Conservation (phyloP, 306 rosid genomes). For the Sicyos edulis region DNA sequence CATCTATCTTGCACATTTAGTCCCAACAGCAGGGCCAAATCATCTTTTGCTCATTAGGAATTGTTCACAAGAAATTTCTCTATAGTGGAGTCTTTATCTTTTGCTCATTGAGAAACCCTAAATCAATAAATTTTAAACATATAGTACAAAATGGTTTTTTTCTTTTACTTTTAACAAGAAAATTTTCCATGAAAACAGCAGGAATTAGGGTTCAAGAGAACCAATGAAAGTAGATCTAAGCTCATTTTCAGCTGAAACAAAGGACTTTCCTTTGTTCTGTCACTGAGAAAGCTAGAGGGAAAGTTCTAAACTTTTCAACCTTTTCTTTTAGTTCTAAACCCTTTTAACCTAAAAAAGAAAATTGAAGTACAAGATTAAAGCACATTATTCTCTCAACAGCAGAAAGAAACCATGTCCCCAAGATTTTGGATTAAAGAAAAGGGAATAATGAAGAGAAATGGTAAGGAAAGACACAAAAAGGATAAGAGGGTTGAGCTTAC, state of each 20-base stretch:
- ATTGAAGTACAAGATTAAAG: neutral
- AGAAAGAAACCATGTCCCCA: neutral
- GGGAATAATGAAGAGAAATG: neutral
- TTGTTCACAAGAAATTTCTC: neutral
- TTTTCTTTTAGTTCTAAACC: too few species aligned
- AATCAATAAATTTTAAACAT: neutral
- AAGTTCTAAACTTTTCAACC: too few species aligned
- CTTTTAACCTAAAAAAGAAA: neutral
- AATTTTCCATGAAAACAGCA: neutral
- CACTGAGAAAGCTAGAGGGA: too few species aligned
- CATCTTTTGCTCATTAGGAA: neutral
- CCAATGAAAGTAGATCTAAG: conserved; percentile 6
- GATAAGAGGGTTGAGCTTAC: neutral
- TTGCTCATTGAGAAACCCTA: neutral
- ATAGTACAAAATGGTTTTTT: neutral
- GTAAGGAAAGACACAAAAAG: too few species aligned
- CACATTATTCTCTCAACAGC: neutral
- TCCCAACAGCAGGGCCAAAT: neutral
- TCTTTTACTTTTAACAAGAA: neutral
- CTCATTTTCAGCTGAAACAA: neutral
- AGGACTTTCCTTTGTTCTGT: neutral
- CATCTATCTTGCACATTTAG: neutral
- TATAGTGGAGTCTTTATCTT: neutral
- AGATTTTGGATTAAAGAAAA: neutral
- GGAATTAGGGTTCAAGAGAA: neutral